Percentiles rank a stretch among this genome's conserved stretches.
These are phyloP conservation scores for Kwoniella shivajii DNA, from an alignment of 1,284 basidiomycete genomes.

Conservation along the genomic window DNA sequence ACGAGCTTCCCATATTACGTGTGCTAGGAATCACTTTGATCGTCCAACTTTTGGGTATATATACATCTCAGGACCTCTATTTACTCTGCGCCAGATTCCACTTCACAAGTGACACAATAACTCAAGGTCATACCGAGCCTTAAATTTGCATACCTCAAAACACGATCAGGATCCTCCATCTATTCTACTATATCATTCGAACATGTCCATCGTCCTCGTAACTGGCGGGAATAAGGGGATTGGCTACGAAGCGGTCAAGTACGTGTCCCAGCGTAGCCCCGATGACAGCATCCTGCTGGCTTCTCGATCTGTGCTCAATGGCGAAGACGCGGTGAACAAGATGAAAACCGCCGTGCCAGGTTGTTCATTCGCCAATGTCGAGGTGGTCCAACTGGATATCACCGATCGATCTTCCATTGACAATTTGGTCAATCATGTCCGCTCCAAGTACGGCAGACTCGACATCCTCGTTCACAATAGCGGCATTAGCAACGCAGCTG, in stretches of 20 bases:
- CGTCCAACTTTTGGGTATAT: too few relatives aligned
- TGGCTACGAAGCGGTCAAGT: slow-evolving; percentile 24
- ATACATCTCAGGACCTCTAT: too few relatives aligned
- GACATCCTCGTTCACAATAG: slow-evolving; percentile 21
- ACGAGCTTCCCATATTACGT: too few relatives aligned
- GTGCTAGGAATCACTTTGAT: too few relatives aligned
- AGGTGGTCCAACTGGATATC: slow-evolving; percentile 20
- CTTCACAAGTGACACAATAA: too few relatives aligned
- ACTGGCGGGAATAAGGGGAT: slow-evolving; percentile 24
- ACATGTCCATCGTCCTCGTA: slow-evolving; percentile 21
- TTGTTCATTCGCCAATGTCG: slow-evolving; percentile 14
- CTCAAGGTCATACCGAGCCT: too few relatives aligned
- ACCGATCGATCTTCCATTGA: slow-evolving; percentile 11
- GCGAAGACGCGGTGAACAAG: slow-evolving; percentile 19
- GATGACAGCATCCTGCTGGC: slow-evolving; percentile 17
- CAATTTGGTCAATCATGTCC: slow-evolving; percentile 8
- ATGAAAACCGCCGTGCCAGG: slow-evolving; percentile 5
- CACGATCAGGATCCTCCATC: too few relatives aligned
- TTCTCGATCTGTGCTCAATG: slow-evolving; percentile 18
- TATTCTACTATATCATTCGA: too few relatives aligned
- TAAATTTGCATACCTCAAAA: too few relatives aligned
- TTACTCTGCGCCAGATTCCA: too few relatives aligned
- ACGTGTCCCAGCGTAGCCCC: slow-evolving; percentile 15
- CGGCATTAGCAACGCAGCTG: slow-evolving; percentile 10
- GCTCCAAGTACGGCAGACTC: slow-evolving; percentile 13